Percentiles rank a stretch among this genome's conserved stretches.
These are phyloP conservation scores for Colletotrichum spinosum DNA, from an alignment of 2,329 filamentous ascomycete species.

Conservation along the genomic window DNA sequence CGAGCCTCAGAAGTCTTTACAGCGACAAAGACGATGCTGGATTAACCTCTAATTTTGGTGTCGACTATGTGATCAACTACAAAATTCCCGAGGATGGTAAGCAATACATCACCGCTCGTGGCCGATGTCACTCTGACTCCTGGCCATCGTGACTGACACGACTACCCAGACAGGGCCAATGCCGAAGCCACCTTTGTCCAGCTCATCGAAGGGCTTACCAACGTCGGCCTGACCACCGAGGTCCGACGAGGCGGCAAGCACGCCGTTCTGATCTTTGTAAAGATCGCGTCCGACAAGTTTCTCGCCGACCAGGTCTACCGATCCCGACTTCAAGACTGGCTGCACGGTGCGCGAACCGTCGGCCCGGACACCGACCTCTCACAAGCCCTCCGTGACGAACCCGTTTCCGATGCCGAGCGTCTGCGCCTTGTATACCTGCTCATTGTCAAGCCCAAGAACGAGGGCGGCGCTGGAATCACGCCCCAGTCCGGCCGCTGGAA, in stretches of 20 bases:
- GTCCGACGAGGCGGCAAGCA: slow-evolving; percentile 82
- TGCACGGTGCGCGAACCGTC: slow-evolving; percentile 84
- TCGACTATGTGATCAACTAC: slow-evolving; percentile 91
- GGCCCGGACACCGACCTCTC: slow-evolving; percentile 80
- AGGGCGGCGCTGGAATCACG: slow-evolving; percentile 84
- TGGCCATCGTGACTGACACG: not conserved
- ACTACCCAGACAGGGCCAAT: slow-evolving; percentile 69
- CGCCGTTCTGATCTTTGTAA: slow-evolving; percentile 85
- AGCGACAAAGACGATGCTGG: slow-evolving; percentile 35
- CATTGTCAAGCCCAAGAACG: slow-evolving; percentile 77
- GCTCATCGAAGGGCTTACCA: slow-evolving; percentile 79
- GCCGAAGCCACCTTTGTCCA: slow-evolving; percentile 82
- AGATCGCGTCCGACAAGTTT: slow-evolving; percentile 79
- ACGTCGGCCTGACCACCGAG: slow-evolving; percentile 87
- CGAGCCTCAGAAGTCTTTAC: slow-evolving; percentile 35
- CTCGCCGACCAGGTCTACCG: slow-evolving; percentile 86
- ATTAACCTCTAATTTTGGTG: slow-evolving; percentile 53
- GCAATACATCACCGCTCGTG: slow-evolving; percentile 34
- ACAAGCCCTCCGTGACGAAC: slow-evolving; percentile 76
- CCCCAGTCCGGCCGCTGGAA: slow-evolving; percentile 78
- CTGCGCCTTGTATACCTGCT: slow-evolving; percentile 89
- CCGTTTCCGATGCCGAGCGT: slow-evolving; percentile 88
- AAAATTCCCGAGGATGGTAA: slow-evolving; percentile 76
- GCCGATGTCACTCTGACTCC: not conserved
- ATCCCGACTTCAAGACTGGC: slow-evolving; percentile 91